These are phyloP conservation scores for Monilinia fructicola DNA, from an alignment of 2,329 filamentous ascomycete genomes.

Conservation along the genomic window DNA sequence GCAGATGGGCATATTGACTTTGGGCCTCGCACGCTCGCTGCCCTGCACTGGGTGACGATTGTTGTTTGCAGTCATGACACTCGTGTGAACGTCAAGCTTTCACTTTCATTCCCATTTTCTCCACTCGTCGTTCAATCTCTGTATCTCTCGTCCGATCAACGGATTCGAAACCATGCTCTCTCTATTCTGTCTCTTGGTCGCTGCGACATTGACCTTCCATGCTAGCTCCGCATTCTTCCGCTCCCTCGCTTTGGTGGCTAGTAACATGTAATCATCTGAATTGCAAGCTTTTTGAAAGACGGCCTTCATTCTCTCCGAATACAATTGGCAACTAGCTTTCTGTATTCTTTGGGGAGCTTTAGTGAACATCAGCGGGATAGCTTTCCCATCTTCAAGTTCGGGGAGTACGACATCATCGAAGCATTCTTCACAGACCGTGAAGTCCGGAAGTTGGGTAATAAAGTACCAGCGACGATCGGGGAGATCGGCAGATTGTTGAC, in stretches of 20 bases:
- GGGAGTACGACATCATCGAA: constrained; percentile 79
- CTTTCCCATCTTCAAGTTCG: constrained; percentile 52
- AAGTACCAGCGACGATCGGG: constrained; percentile 72
- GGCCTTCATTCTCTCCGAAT: constrained; percentile 74
- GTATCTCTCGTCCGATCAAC: constrained; percentile 43
- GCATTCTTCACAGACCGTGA: constrained; percentile 86
- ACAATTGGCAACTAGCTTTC: constrained; percentile 70
- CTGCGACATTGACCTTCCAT: constrained; percentile 33
- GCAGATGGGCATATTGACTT: not conserved
- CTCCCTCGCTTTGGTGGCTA: constrained; percentile 58
- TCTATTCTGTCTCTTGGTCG: constrained; percentile 28
- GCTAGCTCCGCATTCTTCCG: constrained; percentile 44
- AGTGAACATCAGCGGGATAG: constrained; percentile 66
- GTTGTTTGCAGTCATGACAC: not conserved
- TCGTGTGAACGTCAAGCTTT: not conserved
- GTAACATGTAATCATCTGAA: constrained; percentile 63
- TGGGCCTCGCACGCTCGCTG: not conserved
- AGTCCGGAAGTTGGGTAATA: constrained; percentile 70
- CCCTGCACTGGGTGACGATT: not conserved
- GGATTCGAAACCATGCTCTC: constrained; percentile 23
- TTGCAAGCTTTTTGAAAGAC: constrained; percentile 68
- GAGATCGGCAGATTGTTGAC: constrained; percentile 46
- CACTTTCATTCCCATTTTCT: constrained; percentile 48
- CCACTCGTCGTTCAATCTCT: constrained; percentile 53
- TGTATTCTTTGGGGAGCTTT: constrained; percentile 56